Evolutionary conservation across 306 rosid species (phyloP), one percentile per base, ranked within the genome.

Genomic region (Alnus rubra): DNA sequence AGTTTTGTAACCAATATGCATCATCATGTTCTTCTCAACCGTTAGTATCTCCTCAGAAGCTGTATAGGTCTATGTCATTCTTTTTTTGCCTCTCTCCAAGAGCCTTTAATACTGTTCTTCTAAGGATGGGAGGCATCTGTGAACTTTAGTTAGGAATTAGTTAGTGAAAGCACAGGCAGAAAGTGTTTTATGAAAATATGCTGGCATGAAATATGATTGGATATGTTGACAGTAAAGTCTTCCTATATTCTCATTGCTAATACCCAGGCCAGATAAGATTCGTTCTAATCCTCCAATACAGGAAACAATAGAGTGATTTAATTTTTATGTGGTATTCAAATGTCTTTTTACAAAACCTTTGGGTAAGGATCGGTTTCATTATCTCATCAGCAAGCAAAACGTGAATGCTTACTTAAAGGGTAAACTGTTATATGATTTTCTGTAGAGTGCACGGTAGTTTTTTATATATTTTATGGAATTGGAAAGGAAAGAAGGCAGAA

Each of bases 1-100:
- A 90, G 92, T 92, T 92, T 86, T 88, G 93, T 74, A 79, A 86
- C 76, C 83, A 42, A 75, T 79, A 91, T 74, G 10, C 7, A 81
- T 86, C 7, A 81, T 86, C 83, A 69, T 85, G 90, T 62, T 81
- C 81, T 71, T 33, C 80, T 76, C 63, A 39, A 51, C 68, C n/a
- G 28, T 64, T 62, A 54, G 84, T 77, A 81, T 76, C 78, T 58
- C 77, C 56, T 62, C 75, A 71, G 71, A 69, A 79, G 74, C 76
- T 92, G 89, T 92, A 90, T 87, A 89, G 87, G 82, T 79, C 70
- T 76, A 49, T 58, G 76, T 51, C 33, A 79, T 81, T 50, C 56
- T 12, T 72, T 77, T 78, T 58, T 47, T 33, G 48, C 63, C 71
- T 73, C 37, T 71, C 54, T 69, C 77, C 48, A 70, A 30, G 71